Percentiles rank a stretch among this genome's conserved stretches.
Conservation (phyloP, 1,284 basidiomycete genomes). For the Serendipita sp. region DNA sequence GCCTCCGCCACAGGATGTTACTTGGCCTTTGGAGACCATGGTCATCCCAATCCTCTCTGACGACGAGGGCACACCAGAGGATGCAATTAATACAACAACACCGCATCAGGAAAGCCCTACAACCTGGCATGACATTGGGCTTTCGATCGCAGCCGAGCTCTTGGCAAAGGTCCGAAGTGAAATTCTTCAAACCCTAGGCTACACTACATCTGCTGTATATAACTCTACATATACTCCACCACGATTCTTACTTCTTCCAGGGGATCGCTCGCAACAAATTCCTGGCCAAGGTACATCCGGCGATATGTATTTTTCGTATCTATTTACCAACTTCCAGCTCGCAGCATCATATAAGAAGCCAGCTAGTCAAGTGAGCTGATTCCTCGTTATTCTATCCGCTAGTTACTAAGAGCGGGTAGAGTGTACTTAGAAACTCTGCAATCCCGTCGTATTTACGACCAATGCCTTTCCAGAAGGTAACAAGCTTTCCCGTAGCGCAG, state of each 20-base stretch:
- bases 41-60: conserved; percentile 12
- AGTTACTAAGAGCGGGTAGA: conserved; percentile 29
- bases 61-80: conserved; percentile 10
- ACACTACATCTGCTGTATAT: conserved; percentile 86
- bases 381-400: conserved; percentile 16
- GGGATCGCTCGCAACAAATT: conserved; percentile 92
- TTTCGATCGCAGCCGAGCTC: conserved; percentile 79
- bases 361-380: conserved; percentile 50
- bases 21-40: conserved; percentile 34
- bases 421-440: conserved; percentile 66
- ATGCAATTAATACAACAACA: conserved; percentile 9
- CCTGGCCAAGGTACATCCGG: conserved; percentile 61
- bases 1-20: conserved; percentile 45
- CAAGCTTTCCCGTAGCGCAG: not conserved
- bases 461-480: conserved; percentile 76
- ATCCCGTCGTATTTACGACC: conserved; percentile 71
- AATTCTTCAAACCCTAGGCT: conserved; percentile 64
- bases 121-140: conserved; percentile 86
- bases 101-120: conserved; percentile 13
- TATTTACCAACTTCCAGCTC: conserved; percentile 34
- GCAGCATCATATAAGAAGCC: conserved; percentile 84
- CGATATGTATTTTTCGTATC: not conserved
- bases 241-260: conserved; percentile 22
- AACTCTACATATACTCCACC: not conserved
- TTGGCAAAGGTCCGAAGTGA: conserved; percentile 66